These are phyloP conservation scores for Bremia lactucae DNA, from an alignment of 352 stramenopile species.

Conservation along the genomic window DNA sequence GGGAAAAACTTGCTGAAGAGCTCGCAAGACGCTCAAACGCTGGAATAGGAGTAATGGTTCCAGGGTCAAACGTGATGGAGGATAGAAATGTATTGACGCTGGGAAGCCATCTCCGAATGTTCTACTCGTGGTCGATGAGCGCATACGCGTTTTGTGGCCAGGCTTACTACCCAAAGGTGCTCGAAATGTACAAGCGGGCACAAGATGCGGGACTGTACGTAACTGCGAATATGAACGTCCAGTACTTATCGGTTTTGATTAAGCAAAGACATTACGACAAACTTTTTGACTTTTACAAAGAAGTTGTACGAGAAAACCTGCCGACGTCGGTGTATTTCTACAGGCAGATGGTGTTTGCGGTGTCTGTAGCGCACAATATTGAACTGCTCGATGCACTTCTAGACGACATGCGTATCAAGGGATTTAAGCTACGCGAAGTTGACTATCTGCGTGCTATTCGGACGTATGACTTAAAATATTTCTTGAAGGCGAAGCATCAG, in stretches of 20 bases:
- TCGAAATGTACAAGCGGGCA: constrained; percentile 39
- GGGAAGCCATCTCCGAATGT: constrained; percentile 37
- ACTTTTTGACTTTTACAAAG: constrained; percentile 37
- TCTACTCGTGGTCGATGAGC: constrained; percentile 58
- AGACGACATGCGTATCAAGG: constrained; percentile 59
- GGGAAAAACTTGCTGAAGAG: constrained; percentile 24
- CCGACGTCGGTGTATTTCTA: constrained; percentile 59
- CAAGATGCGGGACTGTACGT: constrained; percentile 33
- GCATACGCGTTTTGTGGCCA: constrained; percentile 20
- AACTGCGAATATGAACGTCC: constrained; percentile 53
- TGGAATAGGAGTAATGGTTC: constrained; percentile 13
- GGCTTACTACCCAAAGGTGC: constrained; percentile 20
- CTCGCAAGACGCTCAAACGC: constrained; percentile 18
- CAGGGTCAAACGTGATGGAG: constrained; percentile 25
- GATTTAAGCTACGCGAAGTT: constrained; percentile 39
- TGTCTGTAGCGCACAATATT: constrained; percentile 19
- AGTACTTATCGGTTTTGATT: constrained; percentile 42
- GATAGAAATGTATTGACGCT: constrained; percentile 27
- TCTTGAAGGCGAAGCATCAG: constrained; percentile 10
- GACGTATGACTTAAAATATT: constrained; percentile 41
- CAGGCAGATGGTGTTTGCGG: constrained; percentile 38
- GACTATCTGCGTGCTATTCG: constrained; percentile 46
- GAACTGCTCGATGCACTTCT: constrained; percentile 28
- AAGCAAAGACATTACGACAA: constrained; percentile 24
- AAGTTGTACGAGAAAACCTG: constrained; percentile 25